Base-by-base conservation (phyloP, 306 rosid species). In the Coriaria nepalensis region DNA sequence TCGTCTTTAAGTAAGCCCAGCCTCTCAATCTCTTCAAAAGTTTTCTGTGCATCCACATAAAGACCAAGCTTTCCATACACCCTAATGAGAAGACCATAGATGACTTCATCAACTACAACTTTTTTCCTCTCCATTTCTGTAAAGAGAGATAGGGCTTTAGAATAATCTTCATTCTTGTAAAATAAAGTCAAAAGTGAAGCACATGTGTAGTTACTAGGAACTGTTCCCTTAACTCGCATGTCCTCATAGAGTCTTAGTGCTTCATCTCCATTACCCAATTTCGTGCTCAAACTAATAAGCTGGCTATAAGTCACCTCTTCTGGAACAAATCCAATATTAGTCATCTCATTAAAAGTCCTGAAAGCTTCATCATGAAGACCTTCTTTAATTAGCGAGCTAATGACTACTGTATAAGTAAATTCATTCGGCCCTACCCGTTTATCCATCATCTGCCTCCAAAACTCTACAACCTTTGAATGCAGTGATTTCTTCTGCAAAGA, bases 401-500 rank as follows among this genome's bases (percentile, higher is more conserved):
- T 76, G 51, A 68, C 84, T 36, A 88, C 86, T 0, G 95, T 72
- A 64, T 66, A 81, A 53, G 90, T 78, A 64, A 90, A 90, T 11
- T 51, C 51, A 68, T 74, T 74, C 48, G 87, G 83, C 15, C 55
- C 49, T 49, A 81, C 84, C 60, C 73, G 50, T 51, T 62, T 62
- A 42, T 47, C 66, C 43, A 68, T 45, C 95, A 88, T 81, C 59
- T 88, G 83, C 63, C 55, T 66, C 97, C 97, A 84, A 34, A 90
- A 29, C 40, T 72, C 57, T 33, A 73, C 64, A 62, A 77, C 90
- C 66, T 75, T 65, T 35, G 54, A 43, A 50, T 90, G 97, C 53
- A 78, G 80, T 47, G 84, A 73, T 68, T 84, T 84, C 77, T 90
- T 90, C 76, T 90, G 95, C 78, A 90, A 79, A 12, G 97, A 84